Conservation (phyloP, 2,329 filamentous ascomycete genomes). For the Fusarium newnesense region DNA sequence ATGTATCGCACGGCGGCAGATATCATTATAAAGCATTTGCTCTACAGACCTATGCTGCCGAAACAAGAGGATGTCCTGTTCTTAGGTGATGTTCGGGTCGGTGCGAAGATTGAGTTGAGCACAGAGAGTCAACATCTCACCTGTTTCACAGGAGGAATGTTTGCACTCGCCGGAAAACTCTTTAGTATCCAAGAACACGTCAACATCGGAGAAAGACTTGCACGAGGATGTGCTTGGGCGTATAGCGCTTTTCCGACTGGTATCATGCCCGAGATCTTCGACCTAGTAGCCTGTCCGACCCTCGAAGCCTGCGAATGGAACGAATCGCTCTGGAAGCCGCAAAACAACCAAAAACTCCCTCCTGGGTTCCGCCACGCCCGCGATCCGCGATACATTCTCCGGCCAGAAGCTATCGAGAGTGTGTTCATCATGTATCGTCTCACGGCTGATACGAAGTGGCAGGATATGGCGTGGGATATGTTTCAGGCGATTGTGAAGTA, state of each 20-base stretch:
- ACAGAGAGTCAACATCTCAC: slow-evolving; percentile 64
- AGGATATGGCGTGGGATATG: slow-evolving; percentile 65
- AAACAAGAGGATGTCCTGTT: slow-evolving; percentile 69
- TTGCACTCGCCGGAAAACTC: slow-evolving; percentile 70
- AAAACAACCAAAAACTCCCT: slow-evolving; percentile 42
- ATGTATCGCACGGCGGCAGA: slow-evolving; percentile 75
- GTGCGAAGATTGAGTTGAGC: slow-evolving; percentile 37
- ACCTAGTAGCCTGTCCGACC: slow-evolving; percentile 56
- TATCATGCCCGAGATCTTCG: slow-evolving; percentile 68
- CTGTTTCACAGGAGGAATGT: slow-evolving; percentile 76
- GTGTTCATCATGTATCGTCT: slow-evolving; percentile 62
- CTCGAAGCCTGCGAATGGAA: slow-evolving; percentile 45
- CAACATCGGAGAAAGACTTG: slow-evolving; percentile 58
- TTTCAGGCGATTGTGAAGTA: slow-evolving; percentile 58
- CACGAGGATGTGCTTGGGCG: slow-evolving; percentile 67
- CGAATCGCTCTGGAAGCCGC: slow-evolving; percentile 18
- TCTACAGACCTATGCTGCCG: slow-evolving; percentile 77
- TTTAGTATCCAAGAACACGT: slow-evolving; percentile 62
- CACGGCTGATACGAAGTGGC: slow-evolving; percentile 58
- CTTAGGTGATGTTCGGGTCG: slow-evolving; percentile 45
- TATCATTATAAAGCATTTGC: slow-evolving; percentile 68
- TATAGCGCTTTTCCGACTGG: slow-evolving; percentile 65
- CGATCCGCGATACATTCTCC: slow-evolving; percentile 60
- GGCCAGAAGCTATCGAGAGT: slow-evolving; percentile 62
- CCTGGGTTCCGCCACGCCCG: slow-evolving; percentile 71